Percentiles rank a stretch among this genome's conserved stretches.
phyloP scores from a whole-genome alignment of 306 rosid species.

The Heteromeles arbutifolia region DNA sequence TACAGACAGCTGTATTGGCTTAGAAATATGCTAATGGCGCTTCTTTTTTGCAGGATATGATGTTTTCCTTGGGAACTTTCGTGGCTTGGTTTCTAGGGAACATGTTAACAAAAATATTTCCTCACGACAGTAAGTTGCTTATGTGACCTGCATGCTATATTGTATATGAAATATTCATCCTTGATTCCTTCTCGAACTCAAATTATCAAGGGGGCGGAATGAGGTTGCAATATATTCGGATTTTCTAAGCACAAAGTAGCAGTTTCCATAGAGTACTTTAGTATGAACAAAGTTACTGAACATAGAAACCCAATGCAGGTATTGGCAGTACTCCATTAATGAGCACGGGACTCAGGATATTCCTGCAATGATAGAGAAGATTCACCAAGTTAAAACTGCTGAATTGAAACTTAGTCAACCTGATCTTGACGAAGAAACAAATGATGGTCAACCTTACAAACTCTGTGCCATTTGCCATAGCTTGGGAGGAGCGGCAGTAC shows the following conservation, averaged over 20 bases:
- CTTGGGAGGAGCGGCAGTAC: constrained; percentile 83
- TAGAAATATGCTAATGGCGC: constrained; percentile 5
- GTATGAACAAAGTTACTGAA: not conserved
- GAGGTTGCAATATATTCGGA: not conserved
- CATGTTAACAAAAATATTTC: constrained; percentile 66
- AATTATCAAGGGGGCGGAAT: not conserved
- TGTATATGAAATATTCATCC: not conserved
- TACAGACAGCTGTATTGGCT: not conserved
- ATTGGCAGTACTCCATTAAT: constrained; percentile 86
- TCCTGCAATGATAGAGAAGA: constrained; percentile 86
- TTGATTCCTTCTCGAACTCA: not conserved
- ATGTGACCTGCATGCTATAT: not conserved
- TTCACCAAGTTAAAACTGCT: constrained; percentile 64
- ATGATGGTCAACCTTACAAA: constrained; percentile 62
- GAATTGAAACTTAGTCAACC: constrained; percentile 70
- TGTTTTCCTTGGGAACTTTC: constrained; percentile 77
- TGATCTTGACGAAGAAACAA: constrained; percentile 45
- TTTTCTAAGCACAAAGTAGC: not conserved
- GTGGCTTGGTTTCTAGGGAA: constrained; percentile 86
- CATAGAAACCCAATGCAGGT: constrained; percentile 40
- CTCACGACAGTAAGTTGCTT: constrained; percentile 59
- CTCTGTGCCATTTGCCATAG: constrained; percentile 83
- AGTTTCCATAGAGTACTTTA: not conserved
- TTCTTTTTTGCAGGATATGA: constrained; percentile 58
- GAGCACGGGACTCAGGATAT: constrained; percentile 92